Percentiles rank a stretch among this genome's conserved stretches.
phyloP scores from a whole-genome alignment of 1,284 basidiomycete genomes.

The Puccinia novopanici region DNA sequence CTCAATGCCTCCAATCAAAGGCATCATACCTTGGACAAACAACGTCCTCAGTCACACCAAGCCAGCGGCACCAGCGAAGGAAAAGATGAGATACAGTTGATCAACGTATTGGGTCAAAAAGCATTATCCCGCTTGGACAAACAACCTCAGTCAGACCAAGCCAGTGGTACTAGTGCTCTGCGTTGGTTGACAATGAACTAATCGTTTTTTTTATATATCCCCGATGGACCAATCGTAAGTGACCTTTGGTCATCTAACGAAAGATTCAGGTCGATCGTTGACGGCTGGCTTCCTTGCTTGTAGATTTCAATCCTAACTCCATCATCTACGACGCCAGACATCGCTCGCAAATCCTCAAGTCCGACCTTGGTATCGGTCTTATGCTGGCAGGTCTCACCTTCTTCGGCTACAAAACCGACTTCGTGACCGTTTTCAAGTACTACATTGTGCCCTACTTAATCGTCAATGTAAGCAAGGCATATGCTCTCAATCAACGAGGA shows the following conservation, averaged over 20 bases:
- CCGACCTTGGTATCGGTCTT: conserved; percentile 78
- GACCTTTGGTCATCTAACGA: background rate
- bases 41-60: no score
- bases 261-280: background rate
- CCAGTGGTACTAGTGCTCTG: no score
- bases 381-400: conserved; percentile 67
- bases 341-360: conserved; percentile 74
- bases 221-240: conserved; percentile 73
- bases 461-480: conserved; percentile 64
- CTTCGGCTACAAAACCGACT: conserved; percentile 63
- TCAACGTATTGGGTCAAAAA: no score
- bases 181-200: no score
- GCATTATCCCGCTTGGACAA: no score
- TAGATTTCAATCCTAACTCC: conserved; percentile 80
- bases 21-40: no score
- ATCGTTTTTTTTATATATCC: no score
- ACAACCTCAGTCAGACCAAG: no score
- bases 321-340: conserved; percentile 79
- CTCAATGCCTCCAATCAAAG: conserved; percentile 86
- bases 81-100: no score
- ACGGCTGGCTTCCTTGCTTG: background rate
- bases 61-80: no score
- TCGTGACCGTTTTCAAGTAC: conserved; percentile 71
- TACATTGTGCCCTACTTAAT: conserved; percentile 90
- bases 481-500: background rate